Evolutionary conservation across 345 rosid species (phyloP), one percentile per base, ranked within the genome.

Genomic region (Fremontodendron californicum): DNA sequence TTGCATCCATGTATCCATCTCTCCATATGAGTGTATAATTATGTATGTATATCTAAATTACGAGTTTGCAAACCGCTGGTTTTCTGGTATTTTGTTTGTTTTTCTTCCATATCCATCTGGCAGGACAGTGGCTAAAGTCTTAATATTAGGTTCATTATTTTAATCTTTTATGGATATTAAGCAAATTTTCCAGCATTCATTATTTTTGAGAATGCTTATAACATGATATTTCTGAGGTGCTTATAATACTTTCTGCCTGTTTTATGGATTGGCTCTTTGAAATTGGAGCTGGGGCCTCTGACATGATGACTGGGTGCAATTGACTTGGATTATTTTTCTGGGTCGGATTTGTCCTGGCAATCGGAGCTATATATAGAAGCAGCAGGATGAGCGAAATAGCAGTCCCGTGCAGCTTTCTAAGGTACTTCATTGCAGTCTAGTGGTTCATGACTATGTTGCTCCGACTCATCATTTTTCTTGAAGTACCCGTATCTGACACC

Each of bases 271-370:
- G 98, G 95, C 97, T 91, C 97, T 92, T 87, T 73, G 92, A 86
- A 89, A 85, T 92, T 92, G 97, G 99, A 96, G 99, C 99, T 91
- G 97, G 90, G 93, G 87, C 82, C 88, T 85, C 80, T 88, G 93
- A 85, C 97, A 83, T 89, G 88, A 77, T 89, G 83, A 80, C 86
- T 80, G 91, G 96, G 78, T 75, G 82, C 89, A 83, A 74, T 89
- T 87, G 82, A 66, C 80, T 88, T 92, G 86, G 88, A 81, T 90
- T 79, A 75, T 87, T 72, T 88, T 82, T 81, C 82, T 83, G 84
- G 85, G 82, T 84, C 52, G 63, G 86, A 81, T 78, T 80, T 85
- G 79, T 86, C 86, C 62, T 96, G 96, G 94, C 95, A 86, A 85
- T 87, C 86, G 84, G 98, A 92, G 93, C 89, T 51, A 42, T 77